Evolutionary conservation across 2,329 filamentous ascomycete genomes (phyloP), one percentile per base, ranked within the genome.

Genomic region (Trichoderma sp.): DNA sequence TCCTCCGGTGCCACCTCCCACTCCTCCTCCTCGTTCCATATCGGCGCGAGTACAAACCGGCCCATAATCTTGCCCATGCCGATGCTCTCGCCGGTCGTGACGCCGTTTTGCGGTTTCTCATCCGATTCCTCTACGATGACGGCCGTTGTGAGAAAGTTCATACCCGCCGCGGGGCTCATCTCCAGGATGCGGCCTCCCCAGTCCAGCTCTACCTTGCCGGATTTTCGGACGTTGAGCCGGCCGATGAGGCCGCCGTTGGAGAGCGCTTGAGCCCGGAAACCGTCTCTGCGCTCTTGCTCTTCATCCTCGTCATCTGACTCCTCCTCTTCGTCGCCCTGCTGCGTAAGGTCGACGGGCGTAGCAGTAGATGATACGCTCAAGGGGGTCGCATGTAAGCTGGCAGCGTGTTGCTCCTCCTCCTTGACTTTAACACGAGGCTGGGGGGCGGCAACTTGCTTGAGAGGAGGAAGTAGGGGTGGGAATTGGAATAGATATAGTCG

Each of bases 401-500:
- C 73, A 13, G 82, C 78, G 29, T 78, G 73, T 8, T 79, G 34
- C 42, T 69, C 79, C 67, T 84, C 83, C 3, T 77, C 72, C 73
- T 85, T 84, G 67, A 84, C 74, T 34, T 77, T 77, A 61, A 71
- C 69, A 25, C 66, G 58, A 1, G 72, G 54, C 52, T 73, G 70
- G 34, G 75, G 70, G 25, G 74, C 73, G 27, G 74, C 70, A 13
- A 73, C 68, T 67, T 70, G 74, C 70, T 76, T 79, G n/a, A 90
- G 78, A 0, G 86, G 84, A 8, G 88, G 87, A 12, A 90, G 81
- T 4, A 89, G 78, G 5, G 87, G 87, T 48, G 88, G 88, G 71
- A 90, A 86, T 72, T 90, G 88, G 78, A 90, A 90, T 59, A 90
- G 80, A 70, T 89, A 89, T 63, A 89, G 76, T 42, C 86, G 82